Evolutionary conservation across 352 stramenopile species (phyloP), one percentile per base, ranked within the genome.

Genomic region (Globisporangium takayamanum): DNA sequence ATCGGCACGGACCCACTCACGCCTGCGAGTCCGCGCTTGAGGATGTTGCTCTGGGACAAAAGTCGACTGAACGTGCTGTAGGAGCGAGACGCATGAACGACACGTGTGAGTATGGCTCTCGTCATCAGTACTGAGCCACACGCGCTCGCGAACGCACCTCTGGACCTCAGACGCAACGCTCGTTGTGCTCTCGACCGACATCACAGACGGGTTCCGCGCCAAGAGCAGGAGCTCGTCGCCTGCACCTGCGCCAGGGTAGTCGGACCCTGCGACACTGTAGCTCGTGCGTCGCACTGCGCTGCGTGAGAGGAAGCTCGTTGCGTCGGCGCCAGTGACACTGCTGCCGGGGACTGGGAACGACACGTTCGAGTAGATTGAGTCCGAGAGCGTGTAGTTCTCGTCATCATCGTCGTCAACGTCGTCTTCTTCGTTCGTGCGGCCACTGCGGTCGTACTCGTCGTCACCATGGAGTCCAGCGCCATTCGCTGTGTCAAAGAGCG

Each of bases 321-420:
- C 48, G 28, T 66, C 57, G 63, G 45, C 8, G 56, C 68, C 26
- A 60, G 62, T 26, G 41, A 63, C 14, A 62, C 36, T 80, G 65
- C 39, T 73, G 63, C 50, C 30, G 20, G 36, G 51, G 10, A 33
- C 36, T 0, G 67, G 68, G 36, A 58, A 79, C 41, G 77, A 86
- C 47, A 59, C 64, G 42, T 74, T 83, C n/a, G 79, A 92, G 64
- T 88, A 88, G 25, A 82, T 65, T 11, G 76, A 88, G 41, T 84
- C 70, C 8, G 81, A 89, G 25, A 84, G 67, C 51, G 72, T 14
- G 45, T 71, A 33, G 48, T 71, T 79, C 46, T 88, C 74, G 18
- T 49, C 44, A 1, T 49, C 44, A n/a, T 49, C 44, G 8, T 26
- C 44, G 11, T 28, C 18, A 2, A 56, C 52, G 6, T 49, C 51